Conservation (phyloP, 2,329 filamentous ascomycete genomes). For the Rhinocladiella mackenziei region DNA sequence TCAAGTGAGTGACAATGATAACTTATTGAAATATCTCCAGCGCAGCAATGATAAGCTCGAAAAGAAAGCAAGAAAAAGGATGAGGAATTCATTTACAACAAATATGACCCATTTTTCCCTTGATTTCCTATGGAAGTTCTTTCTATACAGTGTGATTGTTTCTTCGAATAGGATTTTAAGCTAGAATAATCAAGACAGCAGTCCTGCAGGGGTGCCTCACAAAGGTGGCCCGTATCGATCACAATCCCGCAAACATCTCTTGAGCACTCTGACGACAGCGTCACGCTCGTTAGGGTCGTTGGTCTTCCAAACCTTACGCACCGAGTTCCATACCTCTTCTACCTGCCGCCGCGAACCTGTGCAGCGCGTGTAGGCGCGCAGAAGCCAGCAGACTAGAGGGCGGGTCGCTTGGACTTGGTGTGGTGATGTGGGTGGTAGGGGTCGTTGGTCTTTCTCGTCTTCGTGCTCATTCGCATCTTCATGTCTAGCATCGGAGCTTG, state of each 20-base stretch:
- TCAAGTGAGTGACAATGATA: too few species aligned
- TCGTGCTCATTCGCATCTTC: slow-evolving; percentile 3
- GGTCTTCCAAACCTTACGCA: slow-evolving; percentile 27
- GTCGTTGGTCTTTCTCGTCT: neutral
- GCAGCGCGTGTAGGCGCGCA: slow-evolving; percentile 26
- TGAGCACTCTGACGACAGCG: slow-evolving; percentile 24
- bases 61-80: too few species aligned
- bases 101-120: too few species aligned
- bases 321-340: slow-evolving; percentile 25
- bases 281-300: slow-evolving; percentile 26
- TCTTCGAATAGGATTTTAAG: too few species aligned
- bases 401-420: slow-evolving; percentile 23
- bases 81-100: too few species aligned
- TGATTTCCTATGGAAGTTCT: too few species aligned
- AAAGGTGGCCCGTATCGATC: slow-evolving; percentile 26
- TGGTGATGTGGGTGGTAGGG: slow-evolving; percentile 7
- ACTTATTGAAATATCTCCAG: too few species aligned
- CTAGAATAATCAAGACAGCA: too few species aligned
- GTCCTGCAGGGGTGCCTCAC: too few species aligned
- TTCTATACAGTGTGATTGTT: too few species aligned
- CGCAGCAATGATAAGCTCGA: too few species aligned
- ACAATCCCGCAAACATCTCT: slow-evolving; percentile 27
- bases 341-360: slow-evolving; percentile 24
- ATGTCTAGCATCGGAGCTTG: slow-evolving; percentile 6
- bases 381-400: slow-evolving; percentile 27